Evolutionary conservation across 768 basidiomycete species (phyloP), one percentile per base, ranked within the genome.

Genomic region (Tylopilus subfusipes): DNA sequence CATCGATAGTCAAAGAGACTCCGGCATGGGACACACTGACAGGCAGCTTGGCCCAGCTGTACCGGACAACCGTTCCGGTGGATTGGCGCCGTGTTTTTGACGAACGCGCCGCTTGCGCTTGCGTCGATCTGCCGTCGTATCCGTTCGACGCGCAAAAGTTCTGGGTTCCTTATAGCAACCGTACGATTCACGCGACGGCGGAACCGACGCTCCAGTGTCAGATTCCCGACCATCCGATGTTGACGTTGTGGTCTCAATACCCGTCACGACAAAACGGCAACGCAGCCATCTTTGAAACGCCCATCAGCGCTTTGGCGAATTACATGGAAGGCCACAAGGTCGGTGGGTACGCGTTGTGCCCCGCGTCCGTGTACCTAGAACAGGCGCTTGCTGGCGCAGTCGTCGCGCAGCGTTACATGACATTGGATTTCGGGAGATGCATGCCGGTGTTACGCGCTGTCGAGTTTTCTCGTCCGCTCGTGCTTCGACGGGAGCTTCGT

Each of bases 331-430:
- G 85, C 0, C 86, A 88, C 53, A 72, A 63, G n/a, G 84, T 88
- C 8, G 79, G 74, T 7, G 80, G 76, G 5, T 52, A 75, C 31
- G 73, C 82, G 0, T 73, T 86, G 5, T 87, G 85, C 58, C 85
- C 86, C 11, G 86, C 83, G 1, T 86, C 84, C 0, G 77, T 86
- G 2, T 86, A 86, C 57, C 63, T 83, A 13, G 84, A 87, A 57
- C 76, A 82, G 39, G 79, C 73, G 0, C 67, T 79, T 33, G 76
- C 80, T 7, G 79, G 77, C 1, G 69, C 80, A 12, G 54, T 71
- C 29, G 70, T 79, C 30, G 61, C 75, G 4, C 63, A 65, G 24
- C 65, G 65, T 12, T 65, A 76, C 19, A 62, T 73, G 27, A 62
- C 62, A 1, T 50, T 64, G 16, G 73, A 73, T 31, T 65, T 67